Evolutionary conservation across 2,329 filamentous ascomycete species (phyloP).

Genomic region (Colletotrichum echinochloae): DNA sequence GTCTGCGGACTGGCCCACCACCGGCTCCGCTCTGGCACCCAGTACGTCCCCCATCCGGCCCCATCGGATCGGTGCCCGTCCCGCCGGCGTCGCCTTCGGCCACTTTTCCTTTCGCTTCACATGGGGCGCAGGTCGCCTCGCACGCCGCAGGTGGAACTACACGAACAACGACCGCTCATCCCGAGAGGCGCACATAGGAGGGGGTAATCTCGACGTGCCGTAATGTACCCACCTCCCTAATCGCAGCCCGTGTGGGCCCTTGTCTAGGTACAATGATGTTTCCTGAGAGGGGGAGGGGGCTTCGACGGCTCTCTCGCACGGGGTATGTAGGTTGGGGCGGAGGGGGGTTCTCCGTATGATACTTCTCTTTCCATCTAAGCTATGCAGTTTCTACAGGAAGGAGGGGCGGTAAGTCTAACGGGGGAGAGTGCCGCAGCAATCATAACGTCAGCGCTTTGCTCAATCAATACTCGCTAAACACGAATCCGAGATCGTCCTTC

Average conservation of each 20-base stretch:
- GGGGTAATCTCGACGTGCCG: neutral
- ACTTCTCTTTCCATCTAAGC: neutral
- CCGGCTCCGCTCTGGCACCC: constrained; percentile 28
- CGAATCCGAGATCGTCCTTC: constrained; percentile 41
- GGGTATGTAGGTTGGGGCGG: neutral
- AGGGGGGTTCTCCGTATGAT: neutral
- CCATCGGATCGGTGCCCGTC: constrained; percentile 20
- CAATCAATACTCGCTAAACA: constrained; percentile 29
- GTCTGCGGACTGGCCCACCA: neutral
- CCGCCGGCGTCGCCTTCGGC: constrained; percentile 15
- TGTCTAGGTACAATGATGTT: neutral
- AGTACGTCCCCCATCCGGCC: constrained; percentile 16
- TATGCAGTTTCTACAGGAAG: neutral
- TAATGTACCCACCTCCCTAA: neutral
- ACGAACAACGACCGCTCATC: neutral
- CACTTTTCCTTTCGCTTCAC: neutral
- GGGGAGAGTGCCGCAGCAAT: neutral
- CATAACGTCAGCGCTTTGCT: constrained; percentile 1
- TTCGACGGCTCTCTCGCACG: neutral
- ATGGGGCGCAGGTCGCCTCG: neutral
- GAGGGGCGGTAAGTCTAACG: neutral
- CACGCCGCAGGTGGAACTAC: neutral
- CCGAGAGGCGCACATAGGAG: neutral
- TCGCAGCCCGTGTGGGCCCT: neutral
- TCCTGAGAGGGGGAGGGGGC: neutral